Conservation (phyloP, 495 filamentous ascomycete species). For the Corynascus novoguineensis region DNA sequence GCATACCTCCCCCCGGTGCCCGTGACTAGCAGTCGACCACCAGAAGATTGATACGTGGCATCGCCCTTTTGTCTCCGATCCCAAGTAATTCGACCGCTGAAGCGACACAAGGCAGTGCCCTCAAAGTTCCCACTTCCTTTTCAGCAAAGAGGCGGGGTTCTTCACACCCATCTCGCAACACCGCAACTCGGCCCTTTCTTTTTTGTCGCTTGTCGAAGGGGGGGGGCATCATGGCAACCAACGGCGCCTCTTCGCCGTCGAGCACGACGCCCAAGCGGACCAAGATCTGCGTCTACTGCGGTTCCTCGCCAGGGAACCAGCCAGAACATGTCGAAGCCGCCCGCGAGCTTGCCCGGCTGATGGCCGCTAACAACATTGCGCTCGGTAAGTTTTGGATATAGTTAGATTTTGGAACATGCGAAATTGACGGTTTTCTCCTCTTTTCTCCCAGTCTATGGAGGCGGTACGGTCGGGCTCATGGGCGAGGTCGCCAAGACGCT, state of each 20-base stretch:
- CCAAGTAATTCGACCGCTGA: background rate
- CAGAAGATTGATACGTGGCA: slow-evolving; percentile 9
- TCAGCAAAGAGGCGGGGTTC: background rate
- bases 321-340: slow-evolving; percentile 70
- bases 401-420: background rate
- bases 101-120: background rate
- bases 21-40: background rate
- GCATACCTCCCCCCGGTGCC: background rate
- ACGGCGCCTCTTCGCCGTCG: slow-evolving; percentile 35
- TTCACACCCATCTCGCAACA: background rate
- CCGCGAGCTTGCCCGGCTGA: slow-evolving; percentile 63
- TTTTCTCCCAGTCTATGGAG: slow-evolving; percentile 68
- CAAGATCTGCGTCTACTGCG: slow-evolving; percentile 76
- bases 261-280: slow-evolving; percentile 34
- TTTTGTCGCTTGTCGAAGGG: slow-evolving; percentile 2
- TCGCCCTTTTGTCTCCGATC: background rate
- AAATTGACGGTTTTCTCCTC: background rate
- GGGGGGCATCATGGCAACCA: slow-evolving; percentile 40
- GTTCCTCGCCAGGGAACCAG: slow-evolving; percentile 63
- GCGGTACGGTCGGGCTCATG: slow-evolving; percentile 92
- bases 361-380: slow-evolving; percentile 67
- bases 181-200: background rate
- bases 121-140: background rate
- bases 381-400: slow-evolving; percentile 56
- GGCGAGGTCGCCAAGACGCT: slow-evolving; percentile 83